Evolutionary conservation across 805 yeast genomes (phyloP), one percentile per base, ranked within the genome.

Genomic region (Suhomyces prunicola): DNA sequence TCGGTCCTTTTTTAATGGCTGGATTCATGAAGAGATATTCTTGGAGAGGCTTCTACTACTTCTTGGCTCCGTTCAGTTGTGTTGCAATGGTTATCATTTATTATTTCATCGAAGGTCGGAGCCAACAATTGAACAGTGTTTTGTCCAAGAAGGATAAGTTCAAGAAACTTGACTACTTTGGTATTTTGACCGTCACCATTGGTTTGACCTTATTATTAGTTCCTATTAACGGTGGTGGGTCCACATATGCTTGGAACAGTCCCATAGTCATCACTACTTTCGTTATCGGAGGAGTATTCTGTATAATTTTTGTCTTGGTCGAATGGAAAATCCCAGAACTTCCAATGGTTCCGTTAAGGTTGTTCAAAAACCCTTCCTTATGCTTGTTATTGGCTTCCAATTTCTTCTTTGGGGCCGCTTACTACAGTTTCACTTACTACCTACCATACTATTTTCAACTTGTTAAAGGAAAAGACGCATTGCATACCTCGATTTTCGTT

Each of bases 211-310:
- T 84, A 3, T 59, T 84, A 13, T 70, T 83, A 47, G 72, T 84
- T n/a, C 85, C 86, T 2, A 63, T 83, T 19, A 76, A 78, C 56
- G 85, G 86, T 15, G 90, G 90, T 35, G 90, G 90, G 2, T 69
- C 79, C 7, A 69, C 78, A 9, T 84, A 76, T 61, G 64, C 71
- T 0, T 87, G 91, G 91, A 59, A 75, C 58, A 78, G 74, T 50
- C 52, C 70, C 0, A 46, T 72, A 8, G 72, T 72, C 5, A 74
- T 74, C 23, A 59, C 59, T 10, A 64, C 73, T 63, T 71, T 74
- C 50, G 57, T 64, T 5, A 61, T 72, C 9, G 78, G 78, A 2
- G 78, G 72, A 1, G 50, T 65, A 0, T 67, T 73, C 24, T 69
- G 79, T 22, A 53, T 76, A 1, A 54, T 62, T 0, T 84, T 86